phyloP scores from a whole-genome alignment of 805 yeast species.

The Candida patagonica region DNA sequence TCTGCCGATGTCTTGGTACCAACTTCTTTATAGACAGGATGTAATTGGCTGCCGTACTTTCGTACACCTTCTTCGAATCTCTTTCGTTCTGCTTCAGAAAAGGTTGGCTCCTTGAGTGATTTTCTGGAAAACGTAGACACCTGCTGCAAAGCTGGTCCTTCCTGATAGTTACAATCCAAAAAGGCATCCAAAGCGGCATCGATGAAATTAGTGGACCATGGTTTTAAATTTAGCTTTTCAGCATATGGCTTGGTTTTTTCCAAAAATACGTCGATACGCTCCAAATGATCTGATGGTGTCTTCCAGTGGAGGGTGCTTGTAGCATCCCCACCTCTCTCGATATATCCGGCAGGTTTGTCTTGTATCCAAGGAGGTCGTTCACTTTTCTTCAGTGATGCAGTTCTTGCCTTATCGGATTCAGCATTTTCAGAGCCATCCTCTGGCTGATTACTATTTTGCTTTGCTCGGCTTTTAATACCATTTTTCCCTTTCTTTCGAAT shows the following conservation, averaged over 20 bases:
- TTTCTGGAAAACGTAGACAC: constrained; percentile 45
- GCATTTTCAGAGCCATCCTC: background rate
- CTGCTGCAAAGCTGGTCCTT: constrained; percentile 37
- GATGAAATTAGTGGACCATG: constrained; percentile 70
- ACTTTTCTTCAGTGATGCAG: constrained; percentile 21
- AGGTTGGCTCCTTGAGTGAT: constrained; percentile 66
- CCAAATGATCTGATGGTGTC: constrained; percentile 7
- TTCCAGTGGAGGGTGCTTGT: constrained; percentile 61
- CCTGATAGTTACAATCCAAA: constrained; percentile 43
- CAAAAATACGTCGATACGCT: constrained; percentile 47
- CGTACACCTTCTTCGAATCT: constrained; percentile 69
- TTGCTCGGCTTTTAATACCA: background rate
- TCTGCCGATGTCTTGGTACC: constrained; percentile 62
- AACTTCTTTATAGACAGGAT: constrained; percentile 64
- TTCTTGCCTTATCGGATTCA: background rate
- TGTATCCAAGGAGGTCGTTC: constrained; percentile 70
- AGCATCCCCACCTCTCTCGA: constrained; percentile 73
- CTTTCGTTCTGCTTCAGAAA: constrained; percentile 51
- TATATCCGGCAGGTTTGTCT: constrained; percentile 68
- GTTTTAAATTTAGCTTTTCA: constrained; percentile 39
- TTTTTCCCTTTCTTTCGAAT: background rate
- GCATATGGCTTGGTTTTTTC: constrained; percentile 51
- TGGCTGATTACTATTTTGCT: background rate
- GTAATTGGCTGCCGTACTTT: constrained; percentile 67
- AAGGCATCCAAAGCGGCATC: constrained; percentile 59